Evolutionary conservation across 805 yeast species (phyloP).

Genomic region (Pichia manshurica): DNA sequence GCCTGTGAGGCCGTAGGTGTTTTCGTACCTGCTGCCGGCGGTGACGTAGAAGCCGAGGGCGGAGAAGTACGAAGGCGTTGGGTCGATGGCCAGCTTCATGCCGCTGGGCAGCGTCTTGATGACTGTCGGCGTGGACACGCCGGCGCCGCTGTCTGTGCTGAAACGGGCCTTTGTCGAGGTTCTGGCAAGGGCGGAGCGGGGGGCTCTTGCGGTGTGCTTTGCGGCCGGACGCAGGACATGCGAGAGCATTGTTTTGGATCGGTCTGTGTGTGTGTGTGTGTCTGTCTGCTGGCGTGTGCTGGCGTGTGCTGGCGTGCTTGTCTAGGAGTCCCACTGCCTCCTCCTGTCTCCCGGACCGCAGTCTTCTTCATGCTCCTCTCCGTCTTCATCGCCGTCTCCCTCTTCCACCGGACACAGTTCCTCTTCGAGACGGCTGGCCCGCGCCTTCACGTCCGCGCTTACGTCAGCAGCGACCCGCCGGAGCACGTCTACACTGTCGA

Average conservation of each 20-base stretch:
- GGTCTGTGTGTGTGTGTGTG: too few species aligned
- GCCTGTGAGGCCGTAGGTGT: slow-evolving; percentile 51
- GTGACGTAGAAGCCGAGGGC: slow-evolving; percentile 85
- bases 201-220: too few species aligned
- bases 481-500: slow-evolving; percentile 2
- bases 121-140: slow-evolving; percentile 15
- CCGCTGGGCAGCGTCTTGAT: slow-evolving; percentile 60
- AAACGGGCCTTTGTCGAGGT: background rate
- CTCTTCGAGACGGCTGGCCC: background rate
- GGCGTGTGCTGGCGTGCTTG: too few species aligned
- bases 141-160: background rate
- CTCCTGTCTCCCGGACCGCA: background rate
- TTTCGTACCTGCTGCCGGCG: slow-evolving; percentile 87
- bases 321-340: background rate
- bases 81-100: slow-evolving; percentile 73
- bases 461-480: background rate
- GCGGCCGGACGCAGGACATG: too few species aligned
- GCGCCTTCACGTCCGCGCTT: background rate
- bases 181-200: background rate
- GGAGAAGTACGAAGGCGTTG: slow-evolving; percentile 83
- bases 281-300: too few species aligned
- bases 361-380: background rate
- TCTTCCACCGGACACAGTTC: background rate
- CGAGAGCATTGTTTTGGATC: too few species aligned
- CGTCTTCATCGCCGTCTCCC: background rate